These are phyloP conservation scores for Solanum paucissectum DNA, from an alignment of 257 asterid species.

Conservation along the genomic window DNA sequence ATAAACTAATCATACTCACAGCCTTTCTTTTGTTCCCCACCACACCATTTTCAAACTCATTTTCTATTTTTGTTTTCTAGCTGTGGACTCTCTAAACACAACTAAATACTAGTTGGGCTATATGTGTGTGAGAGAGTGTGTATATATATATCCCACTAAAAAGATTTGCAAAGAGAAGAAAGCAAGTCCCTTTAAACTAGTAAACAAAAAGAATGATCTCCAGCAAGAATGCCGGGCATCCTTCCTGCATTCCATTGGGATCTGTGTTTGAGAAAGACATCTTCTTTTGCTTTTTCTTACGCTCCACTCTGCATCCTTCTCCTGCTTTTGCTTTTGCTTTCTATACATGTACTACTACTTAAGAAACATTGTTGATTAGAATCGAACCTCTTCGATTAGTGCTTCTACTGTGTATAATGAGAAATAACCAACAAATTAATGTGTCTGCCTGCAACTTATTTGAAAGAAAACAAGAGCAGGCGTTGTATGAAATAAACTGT, in stretches of 20 bases:
- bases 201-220: slow-evolving; percentile 87
- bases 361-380: neutral
- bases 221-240: slow-evolving; percentile 81
- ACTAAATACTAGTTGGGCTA: slow-evolving; percentile 21
- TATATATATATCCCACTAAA: slow-evolving; percentile 21
- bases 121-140: slow-evolving; percentile 2
- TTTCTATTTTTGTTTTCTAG: slow-evolving; percentile 51
- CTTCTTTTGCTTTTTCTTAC: slow-evolving; percentile 56
- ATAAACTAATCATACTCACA: slow-evolving; percentile 36
- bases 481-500: neutral
- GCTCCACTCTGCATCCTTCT: neutral
- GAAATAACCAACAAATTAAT: neutral
- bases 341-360: neutral
- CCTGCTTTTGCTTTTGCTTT: slow-evolving; percentile 16
- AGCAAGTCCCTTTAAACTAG: slow-evolving; percentile 43
- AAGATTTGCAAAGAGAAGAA: slow-evolving; percentile 46
- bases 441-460: neutral
- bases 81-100: slow-evolving; percentile 33
- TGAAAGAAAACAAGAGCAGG: neutral
- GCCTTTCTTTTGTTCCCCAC: slow-evolving; percentile 17
- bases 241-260: slow-evolving; percentile 84
- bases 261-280: slow-evolving; percentile 89
- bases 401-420: neutral
- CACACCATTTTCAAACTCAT: slow-evolving; percentile 7
- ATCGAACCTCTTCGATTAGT: neutral